A percentile compares a stretch with the other conserved stretches of the same genome.
These are phyloP conservation scores for Cubamyces lactineus DNA, from an alignment of 768 basidiomycete genomes.

Conservation along the genomic window DNA sequence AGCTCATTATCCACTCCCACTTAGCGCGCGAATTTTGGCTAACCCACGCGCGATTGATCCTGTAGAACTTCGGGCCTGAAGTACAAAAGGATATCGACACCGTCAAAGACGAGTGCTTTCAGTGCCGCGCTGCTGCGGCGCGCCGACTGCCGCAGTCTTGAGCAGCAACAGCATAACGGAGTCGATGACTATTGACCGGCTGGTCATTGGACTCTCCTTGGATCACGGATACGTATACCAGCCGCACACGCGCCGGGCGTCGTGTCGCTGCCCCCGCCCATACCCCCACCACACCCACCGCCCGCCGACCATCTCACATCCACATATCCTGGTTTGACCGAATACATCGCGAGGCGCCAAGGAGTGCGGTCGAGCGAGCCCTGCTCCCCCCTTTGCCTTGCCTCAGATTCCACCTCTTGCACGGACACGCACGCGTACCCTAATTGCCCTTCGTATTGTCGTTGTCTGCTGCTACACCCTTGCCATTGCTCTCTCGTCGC, in stretches of 20 bases:
- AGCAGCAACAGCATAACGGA: background rate
- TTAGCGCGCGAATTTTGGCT: background rate
- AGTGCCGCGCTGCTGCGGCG: conserved; percentile 63
- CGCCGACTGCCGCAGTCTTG: conserved; percentile 30
- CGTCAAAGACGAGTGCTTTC: conserved; percentile 72
- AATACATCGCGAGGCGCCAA: no score
- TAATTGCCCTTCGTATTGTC: conserved; percentile 14
- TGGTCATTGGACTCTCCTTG: background rate
- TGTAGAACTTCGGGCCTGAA: conserved; percentile 67
- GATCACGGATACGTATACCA: conserved; percentile 4
- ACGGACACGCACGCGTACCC: conserved; percentile 21
- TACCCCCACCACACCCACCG: background rate
- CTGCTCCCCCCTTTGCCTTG: no score
- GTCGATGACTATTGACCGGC: background rate
- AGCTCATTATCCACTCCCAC: background rate
- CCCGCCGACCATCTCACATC: background rate
- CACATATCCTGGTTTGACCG: background rate
- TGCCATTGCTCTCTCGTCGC: conserved; percentile 1
- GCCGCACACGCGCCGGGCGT: background rate
- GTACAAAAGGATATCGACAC: conserved; percentile 70
- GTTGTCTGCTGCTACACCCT: conserved; percentile 14
- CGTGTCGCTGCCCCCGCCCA: background rate
- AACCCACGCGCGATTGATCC: background rate
- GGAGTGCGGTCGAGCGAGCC: no score
- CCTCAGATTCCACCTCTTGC: background rate